These are phyloP conservation scores for Penicillium roqueforti DNA, from an alignment of 495 filamentous ascomycete genomes.

Conservation along the genomic window DNA sequence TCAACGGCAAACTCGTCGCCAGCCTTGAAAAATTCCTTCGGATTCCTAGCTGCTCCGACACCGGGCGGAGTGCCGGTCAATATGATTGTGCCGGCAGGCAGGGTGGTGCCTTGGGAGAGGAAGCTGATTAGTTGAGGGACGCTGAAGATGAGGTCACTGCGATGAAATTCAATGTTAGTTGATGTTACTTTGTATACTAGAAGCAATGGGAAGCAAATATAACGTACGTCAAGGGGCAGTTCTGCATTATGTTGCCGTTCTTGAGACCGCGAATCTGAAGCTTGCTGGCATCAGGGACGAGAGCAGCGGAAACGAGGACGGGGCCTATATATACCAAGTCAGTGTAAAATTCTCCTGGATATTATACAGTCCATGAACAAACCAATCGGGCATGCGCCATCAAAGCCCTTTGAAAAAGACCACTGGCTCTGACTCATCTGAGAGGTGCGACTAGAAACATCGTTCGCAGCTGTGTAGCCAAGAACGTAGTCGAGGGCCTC, in stretches of 20 bases:
- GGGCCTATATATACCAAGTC: slow-evolving; percentile 35
- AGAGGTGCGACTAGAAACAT: slow-evolving; percentile 74
- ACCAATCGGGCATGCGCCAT: slow-evolving; percentile 75
- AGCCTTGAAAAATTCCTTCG: slow-evolving; percentile 51
- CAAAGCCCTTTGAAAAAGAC: slow-evolving; percentile 79
- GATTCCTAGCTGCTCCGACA: slow-evolving; percentile 51
- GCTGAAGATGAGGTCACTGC: slow-evolving; percentile 70
- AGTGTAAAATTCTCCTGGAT: not conserved
- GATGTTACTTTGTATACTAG: not conserved
- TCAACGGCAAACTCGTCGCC: slow-evolving; percentile 59
- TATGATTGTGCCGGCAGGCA: slow-evolving; percentile 75
- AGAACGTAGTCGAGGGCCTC: slow-evolving; percentile 71
- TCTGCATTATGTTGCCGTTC: slow-evolving; percentile 68
- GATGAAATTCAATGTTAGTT: not conserved
- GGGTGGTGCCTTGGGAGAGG: slow-evolving; percentile 70
- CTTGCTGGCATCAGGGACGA: slow-evolving; percentile 59
- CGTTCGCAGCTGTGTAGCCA: slow-evolving; percentile 77
- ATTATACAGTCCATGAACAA: not conserved
- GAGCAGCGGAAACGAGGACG: slow-evolving; percentile 49
- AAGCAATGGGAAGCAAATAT: not conserved
- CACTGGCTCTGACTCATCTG: slow-evolving; percentile 79
- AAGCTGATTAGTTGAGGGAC: slow-evolving; percentile 71
- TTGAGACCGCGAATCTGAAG: slow-evolving; percentile 61
- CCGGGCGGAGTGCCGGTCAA: slow-evolving; percentile 73
- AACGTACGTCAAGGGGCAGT: slow-evolving; percentile 51